Evolutionary conservation across 345 rosid species (phyloP).

Genomic region (Aurinia saxatilis): DNA sequence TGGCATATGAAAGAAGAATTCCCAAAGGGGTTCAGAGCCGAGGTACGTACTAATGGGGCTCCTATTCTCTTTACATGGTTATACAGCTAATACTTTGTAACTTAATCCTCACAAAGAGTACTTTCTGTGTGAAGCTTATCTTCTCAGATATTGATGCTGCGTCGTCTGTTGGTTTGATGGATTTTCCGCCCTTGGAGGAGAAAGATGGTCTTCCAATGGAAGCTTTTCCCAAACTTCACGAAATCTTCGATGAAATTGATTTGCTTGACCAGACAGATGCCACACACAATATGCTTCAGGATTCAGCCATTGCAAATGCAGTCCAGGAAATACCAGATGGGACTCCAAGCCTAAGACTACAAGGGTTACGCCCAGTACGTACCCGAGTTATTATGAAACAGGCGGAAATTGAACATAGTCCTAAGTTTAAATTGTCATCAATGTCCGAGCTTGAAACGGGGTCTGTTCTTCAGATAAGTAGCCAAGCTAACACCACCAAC

Average conservation of each 20-base stretch:
- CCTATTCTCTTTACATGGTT: slow-evolving; percentile 7
- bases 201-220: slow-evolving; percentile 84
- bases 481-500: slow-evolving; percentile 10
- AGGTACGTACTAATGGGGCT: slow-evolving; percentile 45
- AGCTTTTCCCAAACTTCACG: slow-evolving; percentile 89
- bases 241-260: slow-evolving; percentile 73
- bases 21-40: slow-evolving; percentile 84
- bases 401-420: slow-evolving; percentile 24
- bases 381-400: slow-evolving; percentile 34
- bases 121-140: slow-evolving; percentile 59
- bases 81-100: background rate
- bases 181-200: slow-evolving; percentile 63
- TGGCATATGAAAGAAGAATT: slow-evolving; percentile 81
- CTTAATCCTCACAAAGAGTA: slow-evolving; percentile 22
- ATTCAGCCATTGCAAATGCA: slow-evolving; percentile 48
- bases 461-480: slow-evolving; percentile 18
- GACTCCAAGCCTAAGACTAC: slow-evolving; percentile 34
- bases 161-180: slow-evolving; percentile 52
- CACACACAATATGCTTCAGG: slow-evolving; percentile 71
- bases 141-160: slow-evolving; percentile 93
- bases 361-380: slow-evolving; percentile 34
- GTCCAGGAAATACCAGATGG: slow-evolving; percentile 40
- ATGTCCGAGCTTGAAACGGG: slow-evolving; percentile 28
- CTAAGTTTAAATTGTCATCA: slow-evolving; percentile 29
- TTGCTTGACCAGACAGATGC: slow-evolving; percentile 74